Base-by-base conservation (phyloP, 768 basidiomycete genomes). In the Exsudoporus frostii region DNA sequence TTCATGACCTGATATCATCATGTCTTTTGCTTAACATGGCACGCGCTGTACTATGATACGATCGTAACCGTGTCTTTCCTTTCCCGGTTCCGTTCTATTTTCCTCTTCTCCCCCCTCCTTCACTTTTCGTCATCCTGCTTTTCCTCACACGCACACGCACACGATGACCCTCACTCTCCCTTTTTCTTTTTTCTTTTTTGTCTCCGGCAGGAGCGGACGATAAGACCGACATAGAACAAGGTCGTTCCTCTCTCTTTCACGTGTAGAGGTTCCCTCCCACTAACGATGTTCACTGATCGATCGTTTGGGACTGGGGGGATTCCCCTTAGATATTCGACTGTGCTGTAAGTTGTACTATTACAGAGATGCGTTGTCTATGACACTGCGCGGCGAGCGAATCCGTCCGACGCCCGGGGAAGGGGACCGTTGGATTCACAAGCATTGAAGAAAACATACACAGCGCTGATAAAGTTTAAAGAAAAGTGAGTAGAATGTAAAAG, bases 11-110 rank as follows among this genome's bases (percentile, higher is more conserved):
- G 37, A 33, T 40, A 17, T 48, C 34, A 38, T 55, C 49, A 49
- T 40, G 32, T 43, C 33, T 32, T 19, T 47, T 40, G 39, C 30
- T 43, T 25, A 17, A 38, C 55, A 46, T 37, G 51, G 42, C 58
- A 50, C 48, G 38, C 24, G 41, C 53, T 66, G 65, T 68, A 66
- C 41, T 45, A 40, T 47, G 49, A 51, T 54, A 57, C 64, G 50
- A 54, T 52, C 46, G 20, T 45, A 47, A 46, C 45, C 48, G 30
- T 27, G 50, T 45, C 14, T 25, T 19, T 44, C 27, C 22, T 30
- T 11, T 29, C 29, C 19, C 19, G 11, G 0, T 55, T 33, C 19
- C 27, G 13, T 36, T 39, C 42, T 34, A 10, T 49, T 13, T 49
- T 27, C 4, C 27, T 4, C 39, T 10, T 14, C 47, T 38, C 29